Base-by-base conservation (phyloP, 2,329 filamentous ascomycete genomes). In the Westerdykella ornata region DNA sequence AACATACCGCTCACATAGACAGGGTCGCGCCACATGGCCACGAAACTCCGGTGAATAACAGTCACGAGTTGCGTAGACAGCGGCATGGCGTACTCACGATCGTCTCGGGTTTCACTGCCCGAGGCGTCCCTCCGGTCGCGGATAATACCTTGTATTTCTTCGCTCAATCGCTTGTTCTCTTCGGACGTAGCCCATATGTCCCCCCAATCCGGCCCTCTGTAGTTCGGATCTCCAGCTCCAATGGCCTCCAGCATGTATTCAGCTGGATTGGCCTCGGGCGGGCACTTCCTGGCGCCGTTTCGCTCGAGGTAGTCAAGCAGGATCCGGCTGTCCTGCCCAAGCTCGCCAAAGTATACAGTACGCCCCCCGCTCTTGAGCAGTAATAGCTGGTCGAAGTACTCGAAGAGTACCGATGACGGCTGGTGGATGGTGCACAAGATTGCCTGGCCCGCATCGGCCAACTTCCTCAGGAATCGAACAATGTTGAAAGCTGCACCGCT, bases 361-460 rank as follows among this genome's bases (percentile, higher is more conserved):
- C 76, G 75, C 7, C 82, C 82, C 3, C 80, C 82, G 48, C 69
- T 75, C n/a, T 79, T 75, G 0, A 85, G 72, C 1, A 85, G 67
- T 1, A 85, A 68, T 0, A 85, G 72, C 1, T 73, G 75, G 47
- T 85, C 82, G 44, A 85, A 85, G 22, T 81, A 72, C 7, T 78
- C 72, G 40, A 85, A 84, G 0, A 85, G 67, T 8, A 80, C 74
- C 0, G 80, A 78, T 1, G 79, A 82, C 0, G 82, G 82, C 59
- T 85, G 82, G 51, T 85, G 82, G 31, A 85, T 85, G 0, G 82
- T 85, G 45, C 80, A 79, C 1, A 85, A 66, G 1, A 85, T 76
- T 4, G 82, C 80, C 51, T 85, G 82, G 0, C 82, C 82, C 2
- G 73, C 74, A 37, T 78, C 75, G 6, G 81, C 80, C 0, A 85